Evolutionary conservation across 2,329 filamentous ascomycete genomes (phyloP), one percentile per base, ranked within the genome.

Genomic region (Cordyceps farinosa): DNA sequence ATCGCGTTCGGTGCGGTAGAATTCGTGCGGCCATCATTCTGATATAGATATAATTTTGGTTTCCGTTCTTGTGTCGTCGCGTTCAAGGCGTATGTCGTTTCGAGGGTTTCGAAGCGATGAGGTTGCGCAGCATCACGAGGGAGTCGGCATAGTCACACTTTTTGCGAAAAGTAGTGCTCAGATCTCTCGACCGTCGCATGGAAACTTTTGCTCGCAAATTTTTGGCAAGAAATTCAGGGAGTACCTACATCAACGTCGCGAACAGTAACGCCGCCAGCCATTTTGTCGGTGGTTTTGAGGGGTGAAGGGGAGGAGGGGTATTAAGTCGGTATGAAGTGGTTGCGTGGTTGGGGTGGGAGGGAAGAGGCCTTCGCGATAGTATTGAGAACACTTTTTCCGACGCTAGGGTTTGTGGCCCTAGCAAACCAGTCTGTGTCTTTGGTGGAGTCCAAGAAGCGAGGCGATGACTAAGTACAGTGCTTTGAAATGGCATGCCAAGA

Each of bases 231-330:
- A 44, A 61, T 67, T 74, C 69, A 73, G 68, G 74, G 69, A 72
- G 67, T 65, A 87, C 87, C 81, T 87, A 90, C 88, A 86, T 91
- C 89, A 79, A 93, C 90, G 83, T 93, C 90, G 82, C 90, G 90
- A 82, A 94, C 90, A 74, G 83, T 86, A 79, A 91, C 85, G 80
- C 90, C 90, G 80, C 89, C 86, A 78, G 83, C 81, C 90, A 93
- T 93, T 79, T 84, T 92, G 82, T 82, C 84, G 84, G 84, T 86
- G 71, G 69, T 71, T 67, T 74, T 77, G 71, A 69, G 69, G 70
- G 70, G 65, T 63, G 57, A 64, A 68, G 62, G 64, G 65, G 63
- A 47, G 61, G 59, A 50, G 34, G 52, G 59, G 30, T 22, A 57
- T 61, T 29, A 68, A 70, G 68, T 62, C 52, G 71, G 70, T 69